Conservation (phyloP, 768 basidiomycete species). For the Psilocybe tampanensis region DNA sequence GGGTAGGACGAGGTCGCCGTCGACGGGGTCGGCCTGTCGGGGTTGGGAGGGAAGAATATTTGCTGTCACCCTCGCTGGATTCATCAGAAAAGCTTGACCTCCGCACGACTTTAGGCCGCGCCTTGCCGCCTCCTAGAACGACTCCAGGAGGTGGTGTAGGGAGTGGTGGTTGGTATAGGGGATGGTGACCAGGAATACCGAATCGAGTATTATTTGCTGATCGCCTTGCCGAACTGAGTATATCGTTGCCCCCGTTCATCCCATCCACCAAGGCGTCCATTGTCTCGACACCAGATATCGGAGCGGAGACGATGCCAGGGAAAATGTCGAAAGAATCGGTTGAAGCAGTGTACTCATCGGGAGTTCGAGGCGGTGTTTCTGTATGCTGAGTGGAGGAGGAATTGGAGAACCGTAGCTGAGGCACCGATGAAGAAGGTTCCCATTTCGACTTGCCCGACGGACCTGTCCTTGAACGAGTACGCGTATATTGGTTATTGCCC, state of each 20-base stretch:
- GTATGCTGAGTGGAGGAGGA: slow-evolving; percentile 68
- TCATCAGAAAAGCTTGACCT: slow-evolving; percentile 36
- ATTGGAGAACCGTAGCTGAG: slow-evolving; percentile 64
- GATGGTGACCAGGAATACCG: slow-evolving; percentile 64
- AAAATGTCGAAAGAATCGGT: slow-evolving; percentile 51
- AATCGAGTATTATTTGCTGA: slow-evolving; percentile 54
- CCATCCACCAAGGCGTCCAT: slow-evolving; percentile 90
- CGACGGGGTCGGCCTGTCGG: slow-evolving; percentile 37
- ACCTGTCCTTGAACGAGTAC: slow-evolving; percentile 60
- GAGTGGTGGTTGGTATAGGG: slow-evolving; percentile 80
- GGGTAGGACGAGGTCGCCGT: slow-evolving; percentile 32
- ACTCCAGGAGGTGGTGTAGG: slow-evolving; percentile 84
- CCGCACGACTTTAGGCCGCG: slow-evolving; percentile 31
- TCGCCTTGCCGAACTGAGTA: slow-evolving; percentile 42
- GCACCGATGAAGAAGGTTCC: slow-evolving; percentile 43
- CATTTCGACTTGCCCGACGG: slow-evolving; percentile 52
- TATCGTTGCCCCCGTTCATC: slow-evolving; percentile 75
- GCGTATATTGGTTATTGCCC: slow-evolving; percentile 32
- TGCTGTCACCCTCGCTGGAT: slow-evolving; percentile 62
- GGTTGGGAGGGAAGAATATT: slow-evolving; percentile 25
- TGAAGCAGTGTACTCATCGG: slow-evolving; percentile 47
- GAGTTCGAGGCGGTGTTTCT: slow-evolving; percentile 75
- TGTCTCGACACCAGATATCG: slow-evolving; percentile 77
- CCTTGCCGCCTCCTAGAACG: slow-evolving; percentile 58
- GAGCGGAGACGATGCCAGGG: slow-evolving; percentile 74